phyloP scores from a whole-genome alignment of 2,329 filamentous ascomycete genomes.

The Fusarium sp. region DNA sequence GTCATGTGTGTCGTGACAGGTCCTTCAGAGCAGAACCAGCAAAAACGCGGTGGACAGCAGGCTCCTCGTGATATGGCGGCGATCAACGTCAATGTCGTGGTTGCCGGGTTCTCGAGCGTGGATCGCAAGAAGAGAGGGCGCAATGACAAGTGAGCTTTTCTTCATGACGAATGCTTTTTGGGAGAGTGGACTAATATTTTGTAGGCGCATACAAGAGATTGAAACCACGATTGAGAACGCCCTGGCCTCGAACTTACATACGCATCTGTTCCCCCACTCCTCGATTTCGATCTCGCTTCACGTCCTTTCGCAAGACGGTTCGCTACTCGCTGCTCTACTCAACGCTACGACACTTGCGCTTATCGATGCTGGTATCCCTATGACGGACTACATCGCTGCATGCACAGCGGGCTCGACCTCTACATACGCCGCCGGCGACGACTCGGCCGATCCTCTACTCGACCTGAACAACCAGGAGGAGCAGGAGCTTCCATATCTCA shows the following conservation, averaged over 20 bases:
- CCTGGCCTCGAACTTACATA: constrained; percentile 82
- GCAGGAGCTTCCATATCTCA: constrained; percentile 88
- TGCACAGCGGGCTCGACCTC: constrained; percentile 87
- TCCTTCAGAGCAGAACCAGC: constrained; percentile 72
- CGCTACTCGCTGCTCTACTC: constrained; percentile 86
- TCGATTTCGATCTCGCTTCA: constrained; percentile 86
- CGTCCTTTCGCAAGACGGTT: constrained; percentile 90
- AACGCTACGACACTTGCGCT: constrained; percentile 93
- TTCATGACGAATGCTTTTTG: neutral
- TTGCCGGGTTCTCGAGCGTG: constrained; percentile 88
- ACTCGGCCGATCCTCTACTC: constrained; percentile 78
- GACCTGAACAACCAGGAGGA: constrained; percentile 85
- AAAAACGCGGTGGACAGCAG: constrained; percentile 55
- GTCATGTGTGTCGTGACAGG: constrained; percentile 93
- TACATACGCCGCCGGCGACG: constrained; percentile 72
- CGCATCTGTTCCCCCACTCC: constrained; percentile 88
- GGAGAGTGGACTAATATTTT: neutral
- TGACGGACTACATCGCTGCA: constrained; percentile 90
- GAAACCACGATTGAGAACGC: constrained; percentile 81
- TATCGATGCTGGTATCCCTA: constrained; percentile 93
- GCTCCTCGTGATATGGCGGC: constrained; percentile 61
- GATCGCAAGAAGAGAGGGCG: constrained; percentile 82
- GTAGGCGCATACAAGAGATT: constrained; percentile 82
- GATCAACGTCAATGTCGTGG: constrained; percentile 82
- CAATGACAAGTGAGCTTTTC: constrained; percentile 76